A percentile compares a stretch with the other conserved stretches of the same genome.
These are phyloP conservation scores for Aciculosporium take DNA, from an alignment of 2,329 filamentous ascomycete species.

Conservation along the genomic window DNA sequence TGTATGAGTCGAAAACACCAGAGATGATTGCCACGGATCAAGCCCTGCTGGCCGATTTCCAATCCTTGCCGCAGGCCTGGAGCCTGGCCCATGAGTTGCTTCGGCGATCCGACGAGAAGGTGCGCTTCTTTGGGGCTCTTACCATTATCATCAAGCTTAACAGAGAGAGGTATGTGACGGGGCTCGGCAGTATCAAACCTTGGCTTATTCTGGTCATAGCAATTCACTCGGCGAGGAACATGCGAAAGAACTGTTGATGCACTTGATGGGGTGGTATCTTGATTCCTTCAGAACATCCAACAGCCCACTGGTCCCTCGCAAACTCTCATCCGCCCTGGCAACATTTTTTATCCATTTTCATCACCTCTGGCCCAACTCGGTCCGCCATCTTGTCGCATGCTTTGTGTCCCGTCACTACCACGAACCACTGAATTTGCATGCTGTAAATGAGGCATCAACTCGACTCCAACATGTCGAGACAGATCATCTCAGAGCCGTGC, in stretches of 20 bases:
- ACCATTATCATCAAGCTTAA: conserved; percentile 93
- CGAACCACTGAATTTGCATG: conserved; percentile 10
- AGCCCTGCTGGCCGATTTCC: conserved; percentile 61
- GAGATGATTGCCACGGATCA: conserved; percentile 42
- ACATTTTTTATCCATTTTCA: conserved; percentile 63
- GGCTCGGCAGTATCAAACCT: conserved; percentile 10
- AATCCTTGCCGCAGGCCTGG: conserved; percentile 74
- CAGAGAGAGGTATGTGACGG: conserved; percentile 51
- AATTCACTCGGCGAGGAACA: conserved; percentile 40
- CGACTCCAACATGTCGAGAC: conserved; percentile 33
- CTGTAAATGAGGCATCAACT: conserved; percentile 26
- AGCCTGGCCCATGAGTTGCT: conserved; percentile 66
- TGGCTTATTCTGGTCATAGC: conserved; percentile 15
- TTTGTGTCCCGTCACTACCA: conserved; percentile 24
- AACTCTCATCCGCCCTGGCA: conserved; percentile 63
- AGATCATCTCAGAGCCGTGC: conserved; percentile 36
- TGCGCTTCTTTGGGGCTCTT: conserved; percentile 83
- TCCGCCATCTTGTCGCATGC: conserved; percentile 45
- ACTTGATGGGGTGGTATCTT: conserved; percentile 49
- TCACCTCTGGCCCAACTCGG: conserved; percentile 48
- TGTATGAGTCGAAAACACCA: conserved; percentile 38
- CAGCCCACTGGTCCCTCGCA: conserved; percentile 50
- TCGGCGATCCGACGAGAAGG: conserved; percentile 51
- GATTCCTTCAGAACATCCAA: conserved; percentile 35
- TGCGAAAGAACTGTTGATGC: conserved; percentile 42